Evolutionary conservation across 345 rosid species (phyloP).

Genomic region (Microcos paniculata): DNA sequence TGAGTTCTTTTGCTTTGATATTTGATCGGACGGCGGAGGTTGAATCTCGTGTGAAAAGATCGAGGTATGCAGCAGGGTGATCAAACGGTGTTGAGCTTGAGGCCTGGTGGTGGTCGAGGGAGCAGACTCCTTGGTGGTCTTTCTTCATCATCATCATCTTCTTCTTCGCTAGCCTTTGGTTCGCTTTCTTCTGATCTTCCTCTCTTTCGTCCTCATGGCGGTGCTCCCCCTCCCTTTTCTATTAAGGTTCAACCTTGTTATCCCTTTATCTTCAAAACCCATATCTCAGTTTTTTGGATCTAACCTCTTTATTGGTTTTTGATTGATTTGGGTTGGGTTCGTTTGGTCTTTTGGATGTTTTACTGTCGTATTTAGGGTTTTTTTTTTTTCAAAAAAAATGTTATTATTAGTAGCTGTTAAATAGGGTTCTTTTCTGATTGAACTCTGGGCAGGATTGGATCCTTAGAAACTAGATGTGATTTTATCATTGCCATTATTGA

Average conservation of each 20-base stretch:
- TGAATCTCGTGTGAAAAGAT: conserved; percentile 28
- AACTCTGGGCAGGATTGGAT: background rate
- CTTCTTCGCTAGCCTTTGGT: conserved; percentile 56
- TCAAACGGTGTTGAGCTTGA: conserved; percentile 92
- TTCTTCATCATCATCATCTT: conserved; percentile 40
- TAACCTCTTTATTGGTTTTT: conserved; percentile 10
- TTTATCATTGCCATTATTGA: background rate
- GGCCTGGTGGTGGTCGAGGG: conserved; percentile 99
- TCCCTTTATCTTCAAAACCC: background rate
- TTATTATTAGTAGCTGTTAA: background rate
- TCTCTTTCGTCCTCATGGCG: conserved; percentile 73
- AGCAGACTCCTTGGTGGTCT: conserved; percentile 67
- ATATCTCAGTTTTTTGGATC: conserved; percentile 40
- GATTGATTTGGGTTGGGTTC: conserved; percentile 7
- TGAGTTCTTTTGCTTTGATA: conserved; percentile 19
- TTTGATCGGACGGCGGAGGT: conserved; percentile 36
- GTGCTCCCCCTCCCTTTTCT: conserved; percentile 36
- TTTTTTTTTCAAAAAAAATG: background rate
- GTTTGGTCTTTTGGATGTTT: background rate
- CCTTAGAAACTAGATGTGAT: background rate
- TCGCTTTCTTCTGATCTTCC: conserved; percentile 66
- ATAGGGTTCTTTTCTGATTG: background rate
- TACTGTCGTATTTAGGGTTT: background rate
- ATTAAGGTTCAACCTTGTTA: conserved; percentile 32
- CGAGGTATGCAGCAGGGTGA: conserved; percentile 96